These are phyloP conservation scores for Klebsormidium nitens DNA, from an alignment of 139 green algal species.

Conservation along the genomic window DNA sequence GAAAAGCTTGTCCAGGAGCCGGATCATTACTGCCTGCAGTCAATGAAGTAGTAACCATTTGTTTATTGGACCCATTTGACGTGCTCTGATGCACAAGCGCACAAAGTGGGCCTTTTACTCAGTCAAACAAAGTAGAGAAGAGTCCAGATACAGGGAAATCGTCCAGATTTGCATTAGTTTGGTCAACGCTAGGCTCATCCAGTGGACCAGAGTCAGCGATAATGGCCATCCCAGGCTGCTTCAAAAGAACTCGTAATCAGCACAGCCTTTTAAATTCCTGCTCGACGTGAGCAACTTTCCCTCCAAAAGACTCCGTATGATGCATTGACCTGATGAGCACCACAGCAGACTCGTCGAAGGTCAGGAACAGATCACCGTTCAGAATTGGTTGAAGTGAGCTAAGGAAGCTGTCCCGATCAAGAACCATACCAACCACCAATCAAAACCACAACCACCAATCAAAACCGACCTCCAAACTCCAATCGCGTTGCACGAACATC, in stretches of 20 bases:
- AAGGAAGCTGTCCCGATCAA: not conserved
- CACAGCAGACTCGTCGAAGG: not conserved
- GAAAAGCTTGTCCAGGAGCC: not conserved
- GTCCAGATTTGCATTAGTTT: no score
- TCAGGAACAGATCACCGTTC: not conserved
- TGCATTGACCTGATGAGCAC: not conserved
- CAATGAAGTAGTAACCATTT: not conserved
- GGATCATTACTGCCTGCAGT: not conserved
- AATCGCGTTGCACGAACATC: not conserved
- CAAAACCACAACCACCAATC: conserved; percentile 2
- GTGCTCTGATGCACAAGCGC: no score
- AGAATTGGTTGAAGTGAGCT: not conserved
- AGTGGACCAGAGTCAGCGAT: no score
- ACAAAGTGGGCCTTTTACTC: no score
- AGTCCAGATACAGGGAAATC: no score
- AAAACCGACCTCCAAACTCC: not conserved
- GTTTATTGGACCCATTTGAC: not conserved
- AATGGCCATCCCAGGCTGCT: not conserved
- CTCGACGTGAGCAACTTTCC: not conserved
- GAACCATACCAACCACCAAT: not conserved
- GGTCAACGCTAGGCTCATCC: no score
- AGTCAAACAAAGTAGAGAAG: no score
- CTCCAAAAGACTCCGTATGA: no score
- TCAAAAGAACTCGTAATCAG: not conserved
- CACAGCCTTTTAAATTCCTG: not conserved